Conservation (phyloP, 2,329 filamentous ascomycete genomes). For the Alternaria alternata region DNA sequence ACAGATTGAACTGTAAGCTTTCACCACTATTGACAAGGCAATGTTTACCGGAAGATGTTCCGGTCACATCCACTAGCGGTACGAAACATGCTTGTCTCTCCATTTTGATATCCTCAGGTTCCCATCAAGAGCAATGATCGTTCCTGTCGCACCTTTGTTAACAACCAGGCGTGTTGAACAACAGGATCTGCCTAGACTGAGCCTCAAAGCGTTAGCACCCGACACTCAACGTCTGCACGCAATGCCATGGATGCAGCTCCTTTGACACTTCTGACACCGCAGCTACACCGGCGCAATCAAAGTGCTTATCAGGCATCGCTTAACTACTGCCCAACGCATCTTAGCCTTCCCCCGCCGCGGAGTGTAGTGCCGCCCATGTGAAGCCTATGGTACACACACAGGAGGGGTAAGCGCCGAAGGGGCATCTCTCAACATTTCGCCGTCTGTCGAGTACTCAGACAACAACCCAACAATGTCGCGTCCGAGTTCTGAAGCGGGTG, state of each 20-base stretch:
- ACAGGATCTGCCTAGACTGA: constrained; percentile 10
- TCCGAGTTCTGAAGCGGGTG: constrained; percentile 1
- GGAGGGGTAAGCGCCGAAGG: constrained; percentile 10
- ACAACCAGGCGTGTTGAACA: constrained; percentile 9
- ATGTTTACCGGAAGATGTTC: background rate
- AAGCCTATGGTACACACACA: constrained; percentile 9
- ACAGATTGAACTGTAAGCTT: background rate
- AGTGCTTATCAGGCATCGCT: constrained; percentile 18
- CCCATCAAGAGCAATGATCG: background rate
- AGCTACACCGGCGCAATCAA: constrained; percentile 12
- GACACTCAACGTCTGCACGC: constrained; percentile 13
- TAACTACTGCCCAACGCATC: constrained; percentile 14
- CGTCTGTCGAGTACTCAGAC: background rate
- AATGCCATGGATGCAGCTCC: constrained; percentile 11
- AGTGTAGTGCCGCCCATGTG: constrained; percentile 4
- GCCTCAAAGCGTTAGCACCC: constrained; percentile 13
- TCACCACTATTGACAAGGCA: background rate
- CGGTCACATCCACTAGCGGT: background rate
- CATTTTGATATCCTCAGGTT: background rate
- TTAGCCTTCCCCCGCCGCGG: constrained; percentile 9
- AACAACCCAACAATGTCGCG: constrained; percentile 8
- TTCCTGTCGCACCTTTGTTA: constrained; percentile 1
- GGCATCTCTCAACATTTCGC: background rate
- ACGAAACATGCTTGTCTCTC: background rate
- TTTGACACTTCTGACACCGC: constrained; percentile 9